Percentiles rank a stretch among this genome's conserved stretches.
phyloP scores from a whole-genome alignment of 768 basidiomycete genomes.

The Cystofilobasidium bisporidii region DNA sequence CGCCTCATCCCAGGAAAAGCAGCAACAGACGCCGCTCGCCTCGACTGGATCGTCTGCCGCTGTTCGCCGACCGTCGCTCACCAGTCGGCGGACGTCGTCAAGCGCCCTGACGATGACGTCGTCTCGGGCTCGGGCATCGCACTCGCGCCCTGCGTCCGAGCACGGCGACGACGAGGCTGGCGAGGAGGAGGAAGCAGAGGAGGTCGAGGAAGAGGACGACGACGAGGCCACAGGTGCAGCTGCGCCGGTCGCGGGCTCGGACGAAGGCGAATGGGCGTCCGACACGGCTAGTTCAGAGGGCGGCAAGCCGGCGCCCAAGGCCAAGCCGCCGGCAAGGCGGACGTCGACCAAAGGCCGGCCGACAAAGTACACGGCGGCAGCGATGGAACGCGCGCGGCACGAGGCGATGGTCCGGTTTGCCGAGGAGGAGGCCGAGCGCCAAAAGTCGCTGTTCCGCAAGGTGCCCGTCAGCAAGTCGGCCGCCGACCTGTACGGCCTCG shows the following conservation, averaged over 20 bases:
- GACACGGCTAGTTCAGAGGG: conserved; percentile 2
- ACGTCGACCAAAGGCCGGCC: background rate
- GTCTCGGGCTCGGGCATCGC: background rate
- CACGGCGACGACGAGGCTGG: conserved; percentile 22
- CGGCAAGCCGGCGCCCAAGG: background rate
- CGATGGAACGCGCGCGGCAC: background rate
- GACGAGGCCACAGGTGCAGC: too few relatives aligned
- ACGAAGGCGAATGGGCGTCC: conserved; percentile 26
- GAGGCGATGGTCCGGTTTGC: background rate
- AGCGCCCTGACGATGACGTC: conserved; percentile 4
- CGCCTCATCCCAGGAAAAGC: background rate
- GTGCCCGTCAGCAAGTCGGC: conserved; percentile 23
- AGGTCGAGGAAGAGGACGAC: too few relatives aligned
- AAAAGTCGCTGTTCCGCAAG: conserved; percentile 26
- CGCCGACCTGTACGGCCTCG: conserved; percentile 22
- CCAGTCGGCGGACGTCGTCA: conserved; percentile 1
- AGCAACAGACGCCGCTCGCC: background rate
- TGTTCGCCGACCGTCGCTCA: background rate
- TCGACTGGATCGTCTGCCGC: too few relatives aligned
- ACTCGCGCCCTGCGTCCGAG: background rate
- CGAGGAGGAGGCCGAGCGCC: conserved; percentile 24
- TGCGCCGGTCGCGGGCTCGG: background rate
- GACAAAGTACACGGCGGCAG: background rate
- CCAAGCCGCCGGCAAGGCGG: background rate
- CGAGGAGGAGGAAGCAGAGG: background rate